A percentile compares a stretch with the other conserved stretches of the same genome.
Evolutionary conservation across 805 yeast species (phyloP).

Genomic region (Cyberlindnera samutprakarnensis): DNA sequence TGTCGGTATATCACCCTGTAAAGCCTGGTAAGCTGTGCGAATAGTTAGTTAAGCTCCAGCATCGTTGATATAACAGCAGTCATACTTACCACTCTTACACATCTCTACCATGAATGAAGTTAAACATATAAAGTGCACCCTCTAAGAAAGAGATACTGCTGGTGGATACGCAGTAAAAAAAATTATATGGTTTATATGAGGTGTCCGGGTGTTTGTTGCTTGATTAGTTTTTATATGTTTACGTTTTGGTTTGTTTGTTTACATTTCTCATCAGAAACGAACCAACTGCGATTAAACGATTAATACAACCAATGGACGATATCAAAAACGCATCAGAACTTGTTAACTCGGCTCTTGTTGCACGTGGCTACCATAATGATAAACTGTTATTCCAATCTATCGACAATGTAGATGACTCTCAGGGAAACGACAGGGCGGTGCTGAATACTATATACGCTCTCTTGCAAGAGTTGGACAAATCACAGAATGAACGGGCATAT

Average conservation of each 20-base stretch:
- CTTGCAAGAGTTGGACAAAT: conserved; percentile 9
- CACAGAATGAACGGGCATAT: conserved; percentile 4
- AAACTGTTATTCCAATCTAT: conserved; percentile 3
- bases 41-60: too few relatives aligned
- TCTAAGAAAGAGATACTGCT: too few relatives aligned
- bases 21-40: conserved; percentile 19
- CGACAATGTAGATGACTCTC: conserved; percentile 2
- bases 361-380: conserved; percentile 9
- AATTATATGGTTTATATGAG: neutral
- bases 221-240: too few relatives aligned
- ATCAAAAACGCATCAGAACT: conserved; percentile 10
- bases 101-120: too few relatives aligned
- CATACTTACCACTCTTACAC: conserved; percentile 1
- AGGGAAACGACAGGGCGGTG: conserved; percentile 8
- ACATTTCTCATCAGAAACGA: too few relatives aligned
- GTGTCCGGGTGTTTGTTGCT: neutral
- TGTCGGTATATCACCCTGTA: conserved; percentile 13
- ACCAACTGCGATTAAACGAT: too few relatives aligned
- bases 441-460: conserved; percentile 13
- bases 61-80: too few relatives aligned
- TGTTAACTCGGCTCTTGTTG: conserved; percentile 9
- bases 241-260: neutral
- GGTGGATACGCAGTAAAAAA: too few relatives aligned
- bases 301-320: conserved; percentile 4
- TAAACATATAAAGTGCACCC: too few relatives aligned